Conservation (phyloP, 495 filamentous ascomycete genomes). For the Parachaetomium inaequale region DNA sequence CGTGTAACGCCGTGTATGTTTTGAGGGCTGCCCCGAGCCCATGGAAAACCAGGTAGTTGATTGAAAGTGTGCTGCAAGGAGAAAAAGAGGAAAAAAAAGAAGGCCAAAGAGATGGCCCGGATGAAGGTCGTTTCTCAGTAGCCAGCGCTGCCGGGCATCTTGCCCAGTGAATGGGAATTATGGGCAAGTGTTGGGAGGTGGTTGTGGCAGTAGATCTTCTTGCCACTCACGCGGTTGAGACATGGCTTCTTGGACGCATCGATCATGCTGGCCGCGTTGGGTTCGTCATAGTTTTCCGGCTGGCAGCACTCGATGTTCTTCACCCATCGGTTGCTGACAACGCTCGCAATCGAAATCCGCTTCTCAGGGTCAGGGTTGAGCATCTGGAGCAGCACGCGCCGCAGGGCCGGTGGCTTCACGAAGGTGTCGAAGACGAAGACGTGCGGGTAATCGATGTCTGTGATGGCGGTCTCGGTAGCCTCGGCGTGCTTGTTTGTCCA, state of each 20-base stretch:
- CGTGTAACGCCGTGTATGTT: conserved; percentile 11
- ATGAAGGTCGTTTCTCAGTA: conserved; percentile 29
- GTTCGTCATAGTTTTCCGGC: conserved; percentile 56
- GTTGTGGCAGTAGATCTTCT: conserved; percentile 50
- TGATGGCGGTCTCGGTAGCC: conserved; percentile 43
- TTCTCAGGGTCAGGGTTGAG: conserved; percentile 65
- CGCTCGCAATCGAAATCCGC: conserved; percentile 61
- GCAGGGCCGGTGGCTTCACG: conserved; percentile 52
- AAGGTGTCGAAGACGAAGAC: conserved; percentile 47
- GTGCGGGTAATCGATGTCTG: conserved; percentile 51
- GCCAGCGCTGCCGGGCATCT: conserved; percentile 47
- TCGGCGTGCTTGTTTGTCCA: conserved; percentile 53
- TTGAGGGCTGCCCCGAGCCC: not conserved
- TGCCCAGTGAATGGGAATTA: conserved; percentile 40
- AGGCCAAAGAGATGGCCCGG: no score
- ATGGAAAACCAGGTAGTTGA: not conserved
- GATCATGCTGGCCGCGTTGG: conserved; percentile 38
- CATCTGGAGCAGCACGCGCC: conserved; percentile 68
- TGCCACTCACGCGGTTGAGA: conserved; percentile 35
- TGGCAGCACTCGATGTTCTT: conserved; percentile 70
- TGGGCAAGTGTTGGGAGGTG: conserved; percentile 44
- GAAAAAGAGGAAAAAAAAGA: not conserved
- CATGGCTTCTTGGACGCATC: conserved; percentile 51
- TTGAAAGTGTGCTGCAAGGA: not conserved
- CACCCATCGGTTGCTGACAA: conserved; percentile 59